A percentile compares a stretch with the other conserved stretches of the same genome.
phyloP scores from a whole-genome alignment of 345 rosid species.

The Brassica nigra region DNA sequence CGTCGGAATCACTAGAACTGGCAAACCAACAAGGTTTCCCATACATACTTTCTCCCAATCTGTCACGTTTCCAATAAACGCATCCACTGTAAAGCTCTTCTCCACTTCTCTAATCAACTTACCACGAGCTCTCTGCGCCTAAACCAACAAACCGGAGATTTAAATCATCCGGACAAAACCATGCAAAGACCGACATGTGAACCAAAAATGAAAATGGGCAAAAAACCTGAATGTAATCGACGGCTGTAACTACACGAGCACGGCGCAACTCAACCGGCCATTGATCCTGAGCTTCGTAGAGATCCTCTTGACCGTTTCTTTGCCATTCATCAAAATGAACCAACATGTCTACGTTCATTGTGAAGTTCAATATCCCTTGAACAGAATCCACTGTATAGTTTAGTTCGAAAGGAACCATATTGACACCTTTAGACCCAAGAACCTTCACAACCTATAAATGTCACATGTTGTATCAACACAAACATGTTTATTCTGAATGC shows the following conservation, averaged over 20 bases:
- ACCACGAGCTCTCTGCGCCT: conserved; percentile 88
- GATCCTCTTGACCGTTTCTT: conserved; percentile 60
- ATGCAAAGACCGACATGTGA: background rate
- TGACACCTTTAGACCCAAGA: conserved; percentile 72
- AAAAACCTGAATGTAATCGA: conserved; percentile 78
- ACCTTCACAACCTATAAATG: conserved; percentile 61
- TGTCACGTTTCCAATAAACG: conserved; percentile 78
- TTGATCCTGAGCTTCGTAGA: conserved; percentile 86
- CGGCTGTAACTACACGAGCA: conserved; percentile 67
- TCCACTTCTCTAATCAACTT: conserved; percentile 72
- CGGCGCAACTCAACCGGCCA: conserved; percentile 83
- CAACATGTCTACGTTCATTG: conserved; percentile 82
- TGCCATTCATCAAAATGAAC: conserved; percentile 95
- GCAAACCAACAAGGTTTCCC: conserved; percentile 91
- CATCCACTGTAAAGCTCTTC: conserved; percentile 70
- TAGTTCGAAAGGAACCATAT: conserved; percentile 76
- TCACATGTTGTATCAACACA: background rate
- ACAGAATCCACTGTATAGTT: conserved; percentile 75
- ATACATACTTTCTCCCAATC: conserved; percentile 91
- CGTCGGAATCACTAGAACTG: conserved; percentile 69
- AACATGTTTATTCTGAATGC: background rate
- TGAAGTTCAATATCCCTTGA: conserved; percentile 80
- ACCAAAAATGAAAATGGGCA: background rate
- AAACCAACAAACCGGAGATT: conserved; percentile 1
- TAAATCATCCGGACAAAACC: background rate